Evolutionary conservation across 1,284 basidiomycete genomes (phyloP).

Genomic region (Malassezia yamatoensis): DNA sequence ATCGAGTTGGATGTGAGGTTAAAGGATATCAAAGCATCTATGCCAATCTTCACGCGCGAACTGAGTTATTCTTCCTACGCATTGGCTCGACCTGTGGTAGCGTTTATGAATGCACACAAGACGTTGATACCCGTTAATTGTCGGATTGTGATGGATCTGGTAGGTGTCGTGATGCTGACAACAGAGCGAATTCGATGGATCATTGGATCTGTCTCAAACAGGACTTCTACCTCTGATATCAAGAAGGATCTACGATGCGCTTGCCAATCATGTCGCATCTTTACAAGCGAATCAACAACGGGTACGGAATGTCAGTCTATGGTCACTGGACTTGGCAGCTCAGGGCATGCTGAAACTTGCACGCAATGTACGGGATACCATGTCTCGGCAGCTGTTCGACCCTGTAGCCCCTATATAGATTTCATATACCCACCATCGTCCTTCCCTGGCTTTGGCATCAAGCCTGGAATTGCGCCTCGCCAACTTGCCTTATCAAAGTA

Average conservation of each 20-base stretch:
- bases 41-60: slow-evolving; percentile 55
- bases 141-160: slow-evolving; percentile 43
- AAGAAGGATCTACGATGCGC: slow-evolving; percentile 44
- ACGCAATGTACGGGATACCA: slow-evolving; percentile 7
- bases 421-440: slow-evolving; percentile 10
- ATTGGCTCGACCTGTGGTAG: slow-evolving; percentile 90
- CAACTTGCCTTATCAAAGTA: slow-evolving; percentile 41
- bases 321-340: slow-evolving; percentile 30
- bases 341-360: slow-evolving; percentile 23
- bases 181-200: slow-evolving; percentile 42
- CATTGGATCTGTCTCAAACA: slow-evolving; percentile 44
- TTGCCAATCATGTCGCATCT: slow-evolving; percentile 42
- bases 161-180: not conserved
- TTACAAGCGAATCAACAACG: slow-evolving; percentile 36
- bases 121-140: slow-evolving; percentile 29
- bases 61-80: slow-evolving; percentile 87
- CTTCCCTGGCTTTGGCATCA: slow-evolving; percentile 1
- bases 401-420: slow-evolving; percentile 3
- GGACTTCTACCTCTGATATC: slow-evolving; percentile 40
- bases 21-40: slow-evolving; percentile 86
- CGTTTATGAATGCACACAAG: slow-evolving; percentile 62
- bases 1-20: slow-evolving; percentile 93
- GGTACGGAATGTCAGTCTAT: slow-evolving; percentile 39
- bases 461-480: slow-evolving; percentile 28
- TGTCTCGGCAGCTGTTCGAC: not conserved